Evolutionary conservation across 164 flowering plant genomes (phyloP).

Genomic region (Stephania yunnanensis): DNA sequence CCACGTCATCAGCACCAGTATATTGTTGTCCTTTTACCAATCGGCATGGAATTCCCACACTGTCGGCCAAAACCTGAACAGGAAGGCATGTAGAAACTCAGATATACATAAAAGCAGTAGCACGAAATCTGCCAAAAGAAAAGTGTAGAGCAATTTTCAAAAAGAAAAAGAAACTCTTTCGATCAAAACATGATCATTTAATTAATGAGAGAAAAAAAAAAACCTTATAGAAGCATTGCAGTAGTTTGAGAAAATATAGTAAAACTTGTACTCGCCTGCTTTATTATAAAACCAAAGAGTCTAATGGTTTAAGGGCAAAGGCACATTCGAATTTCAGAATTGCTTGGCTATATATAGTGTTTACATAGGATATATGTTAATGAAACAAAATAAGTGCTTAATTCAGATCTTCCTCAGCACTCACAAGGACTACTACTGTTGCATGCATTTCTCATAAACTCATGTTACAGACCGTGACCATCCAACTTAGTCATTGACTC

Average conservation of each 20-base stretch:
- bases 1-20: conserved; percentile 81
- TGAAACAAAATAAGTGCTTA: too few species aligned
- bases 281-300: not conserved
- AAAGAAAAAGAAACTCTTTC: not conserved
- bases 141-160: not conserved
- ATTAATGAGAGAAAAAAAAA: not conserved
- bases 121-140: not conserved
- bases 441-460: too few species aligned
- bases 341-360: too few species aligned
- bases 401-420: too few species aligned
- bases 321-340: not conserved
- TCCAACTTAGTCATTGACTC: not conserved
- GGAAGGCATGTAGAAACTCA: conserved; percentile 1
- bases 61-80: conserved; percentile 83
- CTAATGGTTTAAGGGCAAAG: not conserved
- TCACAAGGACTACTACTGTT: too few species aligned
- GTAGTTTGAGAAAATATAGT: not conserved
- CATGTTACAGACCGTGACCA: not conserved
- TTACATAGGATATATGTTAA: too few species aligned
- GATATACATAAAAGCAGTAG: not conserved
- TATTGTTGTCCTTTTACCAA: conserved; percentile 83
- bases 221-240: not conserved
- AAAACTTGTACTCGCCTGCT: not conserved
- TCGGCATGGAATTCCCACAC: conserved; percentile 70
- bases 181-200: not conserved